Conservation (phyloP, 1,284 basidiomycete genomes). For the Bondarzewia mesenterica region DNA sequence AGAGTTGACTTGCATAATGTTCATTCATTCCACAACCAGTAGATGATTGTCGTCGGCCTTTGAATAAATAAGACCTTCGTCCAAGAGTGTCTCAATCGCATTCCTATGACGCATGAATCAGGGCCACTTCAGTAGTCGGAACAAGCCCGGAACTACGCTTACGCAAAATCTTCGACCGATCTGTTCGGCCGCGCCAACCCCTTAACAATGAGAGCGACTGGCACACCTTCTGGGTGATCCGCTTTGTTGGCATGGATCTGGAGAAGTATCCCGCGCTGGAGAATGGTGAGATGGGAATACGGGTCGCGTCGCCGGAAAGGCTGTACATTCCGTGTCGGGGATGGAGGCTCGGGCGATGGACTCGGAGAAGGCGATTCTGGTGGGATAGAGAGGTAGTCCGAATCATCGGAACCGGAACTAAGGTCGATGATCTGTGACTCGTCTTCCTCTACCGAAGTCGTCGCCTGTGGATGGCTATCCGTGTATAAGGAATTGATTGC, state of each 20-base stretch:
- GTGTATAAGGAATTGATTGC: neutral
- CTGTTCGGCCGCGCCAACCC: slow-evolving; percentile 35
- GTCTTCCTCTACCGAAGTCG: neutral
- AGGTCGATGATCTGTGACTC: neutral
- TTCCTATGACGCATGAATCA: neutral
- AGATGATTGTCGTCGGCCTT: slow-evolving; percentile 1
- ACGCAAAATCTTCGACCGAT: slow-evolving; percentile 37
- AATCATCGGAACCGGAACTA: neutral
- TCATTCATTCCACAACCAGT: neutral
- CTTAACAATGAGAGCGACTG: slow-evolving; percentile 50
- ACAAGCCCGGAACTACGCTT: slow-evolving; percentile 8
- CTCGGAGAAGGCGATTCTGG: neutral
- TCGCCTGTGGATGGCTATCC: too few species aligned
- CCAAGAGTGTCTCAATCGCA: slow-evolving; percentile 3
- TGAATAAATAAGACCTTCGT: slow-evolving; percentile 4
- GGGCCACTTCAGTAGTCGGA: neutral
- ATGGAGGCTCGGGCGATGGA: neutral
- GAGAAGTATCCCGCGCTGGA: slow-evolving; percentile 62
- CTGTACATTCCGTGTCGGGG: neutral
- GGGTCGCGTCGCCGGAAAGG: slow-evolving; percentile 25
- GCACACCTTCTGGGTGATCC: slow-evolving; percentile 46
- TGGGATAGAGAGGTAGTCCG: too few species aligned
- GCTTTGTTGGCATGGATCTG: slow-evolving; percentile 36
- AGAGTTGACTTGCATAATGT: neutral
- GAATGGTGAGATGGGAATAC: slow-evolving; percentile 46